Evolutionary conservation across 805 yeast species (phyloP), one percentile per base, ranked within the genome.

Genomic region (Saturnispora hagleri): DNA sequence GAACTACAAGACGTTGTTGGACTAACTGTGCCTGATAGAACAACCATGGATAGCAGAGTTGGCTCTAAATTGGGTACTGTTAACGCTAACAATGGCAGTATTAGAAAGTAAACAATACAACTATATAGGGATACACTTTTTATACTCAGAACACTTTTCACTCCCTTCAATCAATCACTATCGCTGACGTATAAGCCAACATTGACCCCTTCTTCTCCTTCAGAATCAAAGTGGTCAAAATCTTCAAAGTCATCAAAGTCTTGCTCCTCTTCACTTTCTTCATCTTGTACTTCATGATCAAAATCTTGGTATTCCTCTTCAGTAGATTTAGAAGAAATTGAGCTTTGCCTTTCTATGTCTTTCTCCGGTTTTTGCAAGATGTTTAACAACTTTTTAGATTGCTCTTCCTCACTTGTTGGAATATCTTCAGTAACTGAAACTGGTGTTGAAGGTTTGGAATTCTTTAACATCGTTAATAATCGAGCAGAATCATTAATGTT

Each of bases 41-140:
- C 79, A 62, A 72, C 75, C 26, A 87, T 89, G 89, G 96, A 89
- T 64, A 80, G 90, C 1, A 75, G 96, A 58, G 74, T 85, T 28
- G 65, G 64, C 51, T 67, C 71, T n/a, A 50, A 50, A 31, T 27
- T 44, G n/a, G 35, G 35, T 27, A 43, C 46, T 27, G 22, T n/a
- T 12, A 43, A 12, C n/a, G 17, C 45, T 27, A 38, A 31, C 34
- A 31, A 24, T 47, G 40, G 10, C 27, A 46, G 5, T 46, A 36
- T 24, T 36, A 13, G 35, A 45, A 41, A 41, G 38, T 26, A 36
- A 36, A 35, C 26, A 36, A 22, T 3, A 12, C 24, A 9, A 17
- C n/a, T 43, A 28, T 27, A 12, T 24, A 13, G 6, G 13, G 31
- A 18, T 31, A 44, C 47, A 33, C 17, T 24, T 17, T n/a, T 50